phyloP scores from a whole-genome alignment of 257 asterid species.

The Buddleja alternifolia region DNA sequence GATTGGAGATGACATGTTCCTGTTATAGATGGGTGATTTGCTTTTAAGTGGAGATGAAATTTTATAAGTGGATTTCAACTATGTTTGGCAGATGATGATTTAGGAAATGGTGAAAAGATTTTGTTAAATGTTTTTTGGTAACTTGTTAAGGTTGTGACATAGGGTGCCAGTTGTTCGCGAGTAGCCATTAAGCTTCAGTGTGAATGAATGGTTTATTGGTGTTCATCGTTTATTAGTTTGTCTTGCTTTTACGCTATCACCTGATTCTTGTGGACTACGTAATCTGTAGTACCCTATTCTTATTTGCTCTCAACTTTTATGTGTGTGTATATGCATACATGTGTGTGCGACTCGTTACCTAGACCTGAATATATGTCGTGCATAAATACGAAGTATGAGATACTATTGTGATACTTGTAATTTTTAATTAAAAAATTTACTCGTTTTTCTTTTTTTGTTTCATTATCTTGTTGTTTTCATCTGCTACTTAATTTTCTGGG shows the following conservation, averaged over 20 bases:
- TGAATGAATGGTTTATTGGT: neutral
- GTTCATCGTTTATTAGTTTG: neutral
- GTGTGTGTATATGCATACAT: neutral
- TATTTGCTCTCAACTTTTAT: neutral
- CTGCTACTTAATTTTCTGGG: constrained; percentile 10
- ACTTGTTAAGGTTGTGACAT: neutral
- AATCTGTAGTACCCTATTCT: constrained; percentile 1
- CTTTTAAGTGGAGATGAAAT: constrained; percentile 1
- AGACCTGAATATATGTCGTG: neutral
- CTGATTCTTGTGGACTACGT: constrained; percentile 11
- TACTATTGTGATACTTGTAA: neutral
- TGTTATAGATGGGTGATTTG: neutral
- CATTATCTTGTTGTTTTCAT: neutral
- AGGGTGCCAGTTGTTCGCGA: neutral
- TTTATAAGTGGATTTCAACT: no score
- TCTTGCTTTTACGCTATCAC: neutral
- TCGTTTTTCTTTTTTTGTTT: neutral
- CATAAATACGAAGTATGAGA: neutral
- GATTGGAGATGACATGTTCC: neutral
- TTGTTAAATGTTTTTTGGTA: neutral
- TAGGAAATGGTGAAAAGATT: neutral
- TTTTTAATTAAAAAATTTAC: neutral
- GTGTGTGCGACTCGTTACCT: neutral
- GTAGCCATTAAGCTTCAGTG: neutral
- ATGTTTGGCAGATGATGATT: no score